Conservation (phyloP, 1,284 basidiomycete genomes). For the Tylopilus orsonianus region DNA sequence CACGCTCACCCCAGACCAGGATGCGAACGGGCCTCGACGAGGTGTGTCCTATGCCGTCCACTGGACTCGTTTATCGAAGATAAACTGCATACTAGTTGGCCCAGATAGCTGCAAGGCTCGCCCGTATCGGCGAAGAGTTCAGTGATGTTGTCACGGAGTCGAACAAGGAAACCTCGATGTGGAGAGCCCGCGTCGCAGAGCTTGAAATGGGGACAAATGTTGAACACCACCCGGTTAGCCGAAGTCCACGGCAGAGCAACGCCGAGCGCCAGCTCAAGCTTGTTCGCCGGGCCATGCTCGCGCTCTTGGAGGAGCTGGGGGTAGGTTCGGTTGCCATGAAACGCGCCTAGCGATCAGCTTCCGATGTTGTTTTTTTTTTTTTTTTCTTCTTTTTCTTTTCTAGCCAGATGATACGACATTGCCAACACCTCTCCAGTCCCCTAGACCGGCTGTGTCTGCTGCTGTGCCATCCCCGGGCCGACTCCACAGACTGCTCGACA, state of each 20-base stretch:
- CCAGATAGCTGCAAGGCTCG: conserved; percentile 25
- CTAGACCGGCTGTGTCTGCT: conserved; percentile 5
- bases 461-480: conserved; percentile 13
- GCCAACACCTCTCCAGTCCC: conserved; percentile 11
- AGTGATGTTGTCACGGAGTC: conserved; percentile 30
- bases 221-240: conserved; percentile 5
- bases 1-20: conserved; percentile 21
- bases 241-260: conserved; percentile 23
- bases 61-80: background rate
- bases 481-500: background rate
- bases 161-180: conserved; percentile 24
- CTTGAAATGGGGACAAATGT: conserved; percentile 26
- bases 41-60: conserved; percentile 11
- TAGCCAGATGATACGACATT: conserved; percentile 26
- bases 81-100: conserved; percentile 17
- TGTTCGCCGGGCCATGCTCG: conserved; percentile 38
- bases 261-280: conserved; percentile 40
- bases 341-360: background rate
- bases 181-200: conserved; percentile 31
- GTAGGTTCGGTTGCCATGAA: conserved; percentile 27
- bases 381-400: no score
- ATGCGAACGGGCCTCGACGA: conserved; percentile 29
- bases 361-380: no score
- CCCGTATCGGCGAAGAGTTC: conserved; percentile 36
- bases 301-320: conserved; percentile 41